A percentile compares a stretch with the other conserved stretches of the same genome.
phyloP scores from a whole-genome alignment of 257 asterid species.

The Solanum sejunctum region DNA sequence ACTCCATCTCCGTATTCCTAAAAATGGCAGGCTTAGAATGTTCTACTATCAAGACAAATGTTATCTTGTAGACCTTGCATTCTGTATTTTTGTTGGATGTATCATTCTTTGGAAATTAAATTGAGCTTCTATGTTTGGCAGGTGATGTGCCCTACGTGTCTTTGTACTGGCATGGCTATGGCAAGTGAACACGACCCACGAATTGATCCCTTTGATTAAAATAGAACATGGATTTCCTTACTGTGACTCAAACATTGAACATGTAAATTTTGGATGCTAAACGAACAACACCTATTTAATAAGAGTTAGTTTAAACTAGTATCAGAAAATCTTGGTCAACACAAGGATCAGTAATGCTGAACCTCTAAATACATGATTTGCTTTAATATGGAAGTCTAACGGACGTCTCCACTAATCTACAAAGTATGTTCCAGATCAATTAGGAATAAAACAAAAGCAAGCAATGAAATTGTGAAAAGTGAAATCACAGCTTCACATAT shows the following conservation, averaged over 20 bases:
- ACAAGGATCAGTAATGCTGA: background rate
- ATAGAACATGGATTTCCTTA: background rate
- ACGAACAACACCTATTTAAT: background rate
- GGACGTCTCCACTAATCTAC: background rate
- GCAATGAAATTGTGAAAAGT: background rate
- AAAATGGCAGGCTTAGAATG: background rate
- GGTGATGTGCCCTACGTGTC: constrained; percentile 98
- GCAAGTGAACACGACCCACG: constrained; percentile 95
- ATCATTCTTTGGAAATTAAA: background rate
- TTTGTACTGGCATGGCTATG: constrained; percentile 97
- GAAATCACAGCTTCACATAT: background rate
- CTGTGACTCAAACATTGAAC: background rate
- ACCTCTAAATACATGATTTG: background rate
- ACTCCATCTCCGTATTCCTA: background rate
- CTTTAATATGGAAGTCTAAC: background rate
- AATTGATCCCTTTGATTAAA: constrained; percentile 75
- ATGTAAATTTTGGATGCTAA: background rate
- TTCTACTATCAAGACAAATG: background rate
- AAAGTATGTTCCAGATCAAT: background rate
- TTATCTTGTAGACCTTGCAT: background rate
- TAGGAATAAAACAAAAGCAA: background rate
- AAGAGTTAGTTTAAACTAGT: background rate
- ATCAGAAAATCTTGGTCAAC: background rate
- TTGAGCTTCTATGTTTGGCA: constrained; percentile 15
- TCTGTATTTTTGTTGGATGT: background rate